phyloP scores from a whole-genome alignment of 2,329 filamentous ascomycete genomes.

The Mariannaea sp. region DNA sequence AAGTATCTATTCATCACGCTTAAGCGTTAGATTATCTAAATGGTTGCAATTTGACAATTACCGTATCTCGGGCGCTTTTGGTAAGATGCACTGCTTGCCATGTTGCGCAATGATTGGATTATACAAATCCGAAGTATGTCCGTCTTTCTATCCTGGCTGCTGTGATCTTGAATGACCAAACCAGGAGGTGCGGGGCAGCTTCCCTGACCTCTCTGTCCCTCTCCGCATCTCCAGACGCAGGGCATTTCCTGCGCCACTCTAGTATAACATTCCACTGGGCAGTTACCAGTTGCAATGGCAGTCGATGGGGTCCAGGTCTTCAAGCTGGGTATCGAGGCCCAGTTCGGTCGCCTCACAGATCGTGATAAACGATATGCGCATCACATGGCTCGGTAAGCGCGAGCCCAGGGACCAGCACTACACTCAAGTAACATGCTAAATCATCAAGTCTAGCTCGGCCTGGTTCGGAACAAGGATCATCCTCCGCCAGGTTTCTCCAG shows the following conservation, averaged over 20 bases:
- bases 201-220: no score
- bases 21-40: no score
- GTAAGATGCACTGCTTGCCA: no score
- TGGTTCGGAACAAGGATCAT: slow-evolving; percentile 61
- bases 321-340: not conserved
- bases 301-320: not conserved
- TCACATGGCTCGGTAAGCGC: slow-evolving; percentile 50
- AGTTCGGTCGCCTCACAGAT: slow-evolving; percentile 49
- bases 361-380: slow-evolving; percentile 69
- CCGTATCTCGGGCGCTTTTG: no score
- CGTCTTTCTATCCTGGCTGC: no score
- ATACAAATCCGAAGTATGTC: no score
- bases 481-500: slow-evolving; percentile 63
- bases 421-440: slow-evolving; percentile 3
- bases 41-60: no score
- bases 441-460: slow-evolving; percentile 39
- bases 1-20: no score
- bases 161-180: no score
- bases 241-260: not conserved
- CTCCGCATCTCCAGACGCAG: not conserved
- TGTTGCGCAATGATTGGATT: no score
- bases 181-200: not conserved
- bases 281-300: not conserved
- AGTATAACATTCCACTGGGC: not conserved
- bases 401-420: not conserved